Percentiles rank a stretch among this genome's conserved stretches.
Conservation (phyloP, 1,139 yeast species). For the Geotrichum aggregatum region DNA sequence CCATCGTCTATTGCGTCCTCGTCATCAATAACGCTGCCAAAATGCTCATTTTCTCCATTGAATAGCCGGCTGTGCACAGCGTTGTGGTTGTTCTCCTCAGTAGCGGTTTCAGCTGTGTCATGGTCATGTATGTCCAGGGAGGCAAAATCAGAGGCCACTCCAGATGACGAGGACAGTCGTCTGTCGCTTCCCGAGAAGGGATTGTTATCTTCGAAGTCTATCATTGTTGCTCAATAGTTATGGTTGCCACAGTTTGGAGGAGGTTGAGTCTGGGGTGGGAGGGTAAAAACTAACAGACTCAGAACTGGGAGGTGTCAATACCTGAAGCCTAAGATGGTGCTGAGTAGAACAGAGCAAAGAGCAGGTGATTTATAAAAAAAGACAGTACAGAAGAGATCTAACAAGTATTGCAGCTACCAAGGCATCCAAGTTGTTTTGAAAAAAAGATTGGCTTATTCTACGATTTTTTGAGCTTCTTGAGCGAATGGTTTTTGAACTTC, state of each 20-base stretch:
- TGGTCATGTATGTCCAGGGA: constrained; percentile 13
- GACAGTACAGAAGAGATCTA: no score
- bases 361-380: no score
- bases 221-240: constrained; percentile 25
- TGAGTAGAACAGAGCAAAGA: no score
- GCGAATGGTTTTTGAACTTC: no score
- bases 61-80: not conserved
- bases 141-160: constrained; percentile 20
- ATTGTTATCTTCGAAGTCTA: constrained; percentile 45
- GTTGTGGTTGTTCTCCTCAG: not conserved
- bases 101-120: not conserved
- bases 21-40: not conserved
- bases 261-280: not conserved
- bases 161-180: constrained; percentile 21
- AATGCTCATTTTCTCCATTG: not conserved
- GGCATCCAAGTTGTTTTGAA: no score
- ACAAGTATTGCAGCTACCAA: no score
- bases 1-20: constrained; percentile 11
- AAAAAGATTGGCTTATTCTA: no score
- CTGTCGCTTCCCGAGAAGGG: constrained; percentile 42
- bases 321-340: no score
- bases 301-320: not conserved
- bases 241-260: not conserved
- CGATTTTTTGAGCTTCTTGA: no score
- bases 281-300: not conserved